Base-by-base conservation (phyloP, 2,329 filamentous ascomycete genomes). In the Pestalotiopsis sp. region DNA sequence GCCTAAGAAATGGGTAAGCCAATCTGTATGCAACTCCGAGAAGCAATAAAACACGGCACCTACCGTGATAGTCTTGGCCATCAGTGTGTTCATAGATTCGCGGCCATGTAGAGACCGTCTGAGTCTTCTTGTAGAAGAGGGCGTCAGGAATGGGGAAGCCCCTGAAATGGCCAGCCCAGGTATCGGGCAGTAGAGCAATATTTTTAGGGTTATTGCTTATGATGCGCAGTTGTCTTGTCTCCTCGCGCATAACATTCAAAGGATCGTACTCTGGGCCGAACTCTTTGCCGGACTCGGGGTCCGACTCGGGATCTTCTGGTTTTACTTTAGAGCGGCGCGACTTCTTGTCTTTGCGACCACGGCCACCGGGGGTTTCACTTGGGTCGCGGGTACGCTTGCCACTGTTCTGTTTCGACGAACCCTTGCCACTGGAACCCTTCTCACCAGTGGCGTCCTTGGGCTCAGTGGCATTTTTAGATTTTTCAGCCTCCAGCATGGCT, bases 101-200 rank as follows among this genome's bases (percentile, higher is more conserved):
- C 11, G 77, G 77, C 27, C 77, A 74, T 25, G 45, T 38, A 60
- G 72, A 75, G 45, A 63, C 70, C 7, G 67, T 36, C 61, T 74
- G 75, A 14, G 69, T 73, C 66, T 75, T 71, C 56, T 67, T 38
- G 60, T 78, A 79, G 68, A 76, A 79, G 25, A 79, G 70, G 20
- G 72, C 72, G 31, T 77, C 72, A 5, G 77, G 76, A 23, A 78
- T 68, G 56, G 77, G 77, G 49, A 76, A 73, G 20, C 77, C 77
- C 58, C 72, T 72, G 65, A 79, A 75, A 68, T 76, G 73, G 72
- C 77, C 73, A 69, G 67, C 72, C 77, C 77, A 79, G 45, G 74
- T 76, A 6, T 74, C 73, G 20, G 77, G 76, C 72, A 78, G 75
- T n/a, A 78, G 69, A 2, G 75, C 73, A 41, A 74, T 77, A 68